Base-by-base conservation (phyloP, 768 basidiomycete genomes). In the Scleroderma citrinum region DNA sequence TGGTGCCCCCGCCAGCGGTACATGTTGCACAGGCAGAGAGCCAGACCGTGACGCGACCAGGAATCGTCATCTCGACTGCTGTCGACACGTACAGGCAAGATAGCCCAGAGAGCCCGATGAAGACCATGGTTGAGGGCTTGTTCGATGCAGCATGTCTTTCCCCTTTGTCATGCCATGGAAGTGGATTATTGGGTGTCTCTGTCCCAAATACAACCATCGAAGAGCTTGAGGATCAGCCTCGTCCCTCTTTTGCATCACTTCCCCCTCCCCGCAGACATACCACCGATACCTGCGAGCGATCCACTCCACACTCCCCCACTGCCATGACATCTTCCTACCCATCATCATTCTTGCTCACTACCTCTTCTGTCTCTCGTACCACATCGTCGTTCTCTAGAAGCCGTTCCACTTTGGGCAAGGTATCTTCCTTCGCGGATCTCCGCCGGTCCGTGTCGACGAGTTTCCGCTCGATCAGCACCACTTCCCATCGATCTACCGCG, bases 371-470 rank as follows among this genome's bases (percentile, higher is more conserved):
- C 34, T 5, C 34, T n/a, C 34, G 34, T 12, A 29, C 13, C 13
- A 41, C 40, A 7, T 21, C 23, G 21, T 20, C 35, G 20, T 11
- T 39, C 21, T 41, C 40, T 16, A 12, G 40, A 16, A 13, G 20
- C 13, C 24, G 12, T 2, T 41, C 40, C 24, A 12, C 20, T 26
- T 21, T 41, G 12, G 40, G 23, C 21, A 41, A 41, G 13, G 38
- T 39, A 20, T 51, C 66, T 3, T 71, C 71, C 14, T 48, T 73
- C 23, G 58, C 59, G 32, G 72, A 70, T 53, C 59, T 76, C 23
- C 69, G 73, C 5, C 69, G 74, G 29, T 70, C 71, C 1, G 65
- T 77, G 30, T 61, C 72, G 11, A 69, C 69, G 26, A 67, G 53
- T 12, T 29, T 58, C 46, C 44, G 43, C 31, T 49, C 41, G 23